Conservation (phyloP, 352 stramenopile genomes). For the Phytophthora agathidicida region DNA sequence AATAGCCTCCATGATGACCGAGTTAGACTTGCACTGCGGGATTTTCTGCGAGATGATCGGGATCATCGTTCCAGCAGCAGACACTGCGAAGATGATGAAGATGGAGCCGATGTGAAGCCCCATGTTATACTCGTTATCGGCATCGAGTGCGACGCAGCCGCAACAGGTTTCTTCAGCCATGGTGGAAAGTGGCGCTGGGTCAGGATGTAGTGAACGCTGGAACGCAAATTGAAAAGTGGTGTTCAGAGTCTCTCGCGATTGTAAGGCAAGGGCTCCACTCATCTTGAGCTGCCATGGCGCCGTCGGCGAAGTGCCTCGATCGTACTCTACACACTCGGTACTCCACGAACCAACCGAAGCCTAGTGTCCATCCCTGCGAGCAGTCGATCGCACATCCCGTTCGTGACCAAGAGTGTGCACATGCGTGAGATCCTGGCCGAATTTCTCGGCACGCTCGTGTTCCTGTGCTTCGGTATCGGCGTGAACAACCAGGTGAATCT, state of each 20-base stretch:
- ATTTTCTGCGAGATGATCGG: slow-evolving; percentile 53
- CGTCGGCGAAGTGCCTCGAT: slow-evolving; percentile 11
- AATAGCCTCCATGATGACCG: slow-evolving; percentile 55
- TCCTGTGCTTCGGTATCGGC: no score
- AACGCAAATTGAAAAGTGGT: slow-evolving; percentile 10
- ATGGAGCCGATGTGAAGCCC: slow-evolving; percentile 53
- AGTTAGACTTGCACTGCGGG: slow-evolving; percentile 38
- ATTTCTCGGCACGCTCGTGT: no score
- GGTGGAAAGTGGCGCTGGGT: no score
- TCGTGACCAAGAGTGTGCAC: no score
- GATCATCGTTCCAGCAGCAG: slow-evolving; percentile 42
- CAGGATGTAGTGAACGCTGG: slow-evolving; percentile 23
- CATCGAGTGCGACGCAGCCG: slow-evolving; percentile 41
- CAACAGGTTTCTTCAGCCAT: slow-evolving; percentile 52
- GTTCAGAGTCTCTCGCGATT: background rate
- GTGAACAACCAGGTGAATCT: no score
- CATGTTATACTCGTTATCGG: slow-evolving; percentile 53
- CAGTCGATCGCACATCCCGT: no score
- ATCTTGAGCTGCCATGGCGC: background rate
- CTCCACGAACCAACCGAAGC: no score
- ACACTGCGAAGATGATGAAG: slow-evolving; percentile 64
- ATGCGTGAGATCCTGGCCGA: no score
- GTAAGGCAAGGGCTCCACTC: background rate
- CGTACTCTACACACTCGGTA: no score
- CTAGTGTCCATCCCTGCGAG: no score